Base-by-base conservation (phyloP, 2,329 filamentous ascomycete genomes). In the Nannizzia gypsea region DNA sequence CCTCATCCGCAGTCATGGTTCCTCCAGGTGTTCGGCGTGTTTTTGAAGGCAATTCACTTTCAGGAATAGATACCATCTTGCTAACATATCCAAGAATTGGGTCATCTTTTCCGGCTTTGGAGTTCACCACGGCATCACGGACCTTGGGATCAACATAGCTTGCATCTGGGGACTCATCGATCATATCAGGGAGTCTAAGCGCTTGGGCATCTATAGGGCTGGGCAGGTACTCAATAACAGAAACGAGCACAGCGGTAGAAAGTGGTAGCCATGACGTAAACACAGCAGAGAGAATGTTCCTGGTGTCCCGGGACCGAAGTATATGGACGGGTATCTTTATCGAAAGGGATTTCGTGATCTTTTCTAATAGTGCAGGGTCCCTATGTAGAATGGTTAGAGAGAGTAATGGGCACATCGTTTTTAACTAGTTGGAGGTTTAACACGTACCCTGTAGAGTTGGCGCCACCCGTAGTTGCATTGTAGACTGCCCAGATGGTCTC, bases 401-500 rank as follows among this genome's bases (percentile, higher is more conserved):
- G 40, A 22, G 9, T 22, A n/a, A 20, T 64, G 17, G 20, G 26
- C 4, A 42, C n/a, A 28, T 15, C 11, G 13, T 48, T 11, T 20
- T 11, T 15, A 70, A 64, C 64, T 62, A 50, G 56, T 20, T 8
- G 61, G 42, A 54, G 38, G 6, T 42, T 56, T 38, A 56, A 78
- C 81, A 72, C 81, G 72, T 78, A 86, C 83, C 90, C 90, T 73
- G 88, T 93, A 64, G 87, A 88, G 64, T 86, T 86, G 64, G 87
- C 86, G 56, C 88, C 88, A 46, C 90, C 90, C 3, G 84, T 87
- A 0, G 92, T 96, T 46, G 91, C 92, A 67, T 91, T 84, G 70
- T 99, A 99, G 8, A 93, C 89, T 26, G 91, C 90, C 93, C 93
- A 99, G 59, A 99, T 86, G 62, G 90, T 92, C 66, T 97, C 93